phyloP scores from a whole-genome alignment of 176 grass and related monocot genomes.

The Juncus effusus region DNA sequence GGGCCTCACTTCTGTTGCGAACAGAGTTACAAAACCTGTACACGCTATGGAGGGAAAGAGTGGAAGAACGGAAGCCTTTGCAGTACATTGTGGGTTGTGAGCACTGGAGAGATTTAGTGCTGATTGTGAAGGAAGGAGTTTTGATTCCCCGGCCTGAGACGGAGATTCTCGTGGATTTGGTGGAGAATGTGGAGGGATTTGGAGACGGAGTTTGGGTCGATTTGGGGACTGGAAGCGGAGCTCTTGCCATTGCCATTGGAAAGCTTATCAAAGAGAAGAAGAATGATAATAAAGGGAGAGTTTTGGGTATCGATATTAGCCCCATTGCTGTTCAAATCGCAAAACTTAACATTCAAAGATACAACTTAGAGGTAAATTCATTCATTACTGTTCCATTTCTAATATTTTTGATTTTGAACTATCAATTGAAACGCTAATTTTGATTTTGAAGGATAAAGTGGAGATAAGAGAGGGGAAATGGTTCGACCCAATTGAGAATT shows the following conservation, averaged over 20 bases:
- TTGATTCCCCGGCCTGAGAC: slow-evolving; percentile 90
- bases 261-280: slow-evolving; percentile 36
- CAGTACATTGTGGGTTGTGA: slow-evolving; percentile 95
- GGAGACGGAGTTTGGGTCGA: slow-evolving; percentile 61
- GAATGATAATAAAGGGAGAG: slow-evolving; percentile 27
- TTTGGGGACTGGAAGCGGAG: slow-evolving; percentile 79
- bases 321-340: slow-evolving; percentile 50
- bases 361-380: slow-evolving; percentile 57
- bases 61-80: slow-evolving; percentile 48
- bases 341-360: slow-evolving; percentile 50
- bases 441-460: slow-evolving; percentile 62
- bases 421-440: neutral
- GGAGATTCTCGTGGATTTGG: slow-evolving; percentile 64
- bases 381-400: neutral
- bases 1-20: too few species aligned
- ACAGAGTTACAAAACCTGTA: slow-evolving; percentile 55
- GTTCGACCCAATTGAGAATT: slow-evolving; percentile 72
- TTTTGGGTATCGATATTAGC: slow-evolving; percentile 68
- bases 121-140: slow-evolving; percentile 64
- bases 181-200: slow-evolving; percentile 39
- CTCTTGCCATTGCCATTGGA: slow-evolving; percentile 64
- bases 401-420: neutral
- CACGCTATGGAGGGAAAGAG: slow-evolving; percentile 44
- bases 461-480: slow-evolving; percentile 75
- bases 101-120: slow-evolving; percentile 82